Evolutionary conservation across 345 rosid species (phyloP).

Genomic region (Bruguiera sexangula): DNA sequence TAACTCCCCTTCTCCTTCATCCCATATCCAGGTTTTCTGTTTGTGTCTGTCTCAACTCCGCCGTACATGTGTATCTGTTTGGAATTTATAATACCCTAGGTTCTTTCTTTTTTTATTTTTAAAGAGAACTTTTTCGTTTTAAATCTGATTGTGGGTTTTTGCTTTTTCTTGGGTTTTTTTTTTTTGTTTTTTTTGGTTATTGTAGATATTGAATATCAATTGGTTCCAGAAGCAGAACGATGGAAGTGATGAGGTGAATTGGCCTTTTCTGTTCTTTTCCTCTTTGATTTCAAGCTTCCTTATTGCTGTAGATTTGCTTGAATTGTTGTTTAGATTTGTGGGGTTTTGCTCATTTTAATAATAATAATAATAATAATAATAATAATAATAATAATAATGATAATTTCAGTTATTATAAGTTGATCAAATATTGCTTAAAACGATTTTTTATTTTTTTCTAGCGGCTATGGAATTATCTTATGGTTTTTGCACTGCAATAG

Average conservation of each 20-base stretch:
- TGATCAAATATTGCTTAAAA: too few species aligned
- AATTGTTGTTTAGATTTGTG: background rate
- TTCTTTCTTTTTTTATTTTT: background rate
- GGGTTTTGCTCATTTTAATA: background rate
- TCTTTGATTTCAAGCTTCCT: background rate
- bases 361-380: too few species aligned
- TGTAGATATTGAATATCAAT: conserved; percentile 77
- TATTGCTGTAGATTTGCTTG: background rate
- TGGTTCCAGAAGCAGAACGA: conserved; percentile 81
- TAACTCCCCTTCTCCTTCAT: conserved; percentile 67
- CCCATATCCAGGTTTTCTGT: conserved; percentile 68
- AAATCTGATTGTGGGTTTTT: background rate
- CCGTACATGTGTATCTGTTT: background rate
- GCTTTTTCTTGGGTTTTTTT: background rate
- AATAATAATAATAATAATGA: too few species aligned
- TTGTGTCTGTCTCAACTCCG: background rate
- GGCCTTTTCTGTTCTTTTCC: background rate
- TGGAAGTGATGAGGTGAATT: conserved; percentile 84
- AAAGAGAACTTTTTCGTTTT: too few species aligned
- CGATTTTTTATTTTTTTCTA: too few species aligned
- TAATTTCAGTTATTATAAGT: too few species aligned
- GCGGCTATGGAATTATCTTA: too few species aligned
- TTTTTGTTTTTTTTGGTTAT: conserved; percentile 10
- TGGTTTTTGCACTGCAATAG: too few species aligned
- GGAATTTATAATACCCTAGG: conserved; percentile 6